Percentiles rank a stretch among this genome's conserved stretches.
phyloP scores from a whole-genome alignment of 306 rosid genomes.

The Rosa rugosa region DNA sequence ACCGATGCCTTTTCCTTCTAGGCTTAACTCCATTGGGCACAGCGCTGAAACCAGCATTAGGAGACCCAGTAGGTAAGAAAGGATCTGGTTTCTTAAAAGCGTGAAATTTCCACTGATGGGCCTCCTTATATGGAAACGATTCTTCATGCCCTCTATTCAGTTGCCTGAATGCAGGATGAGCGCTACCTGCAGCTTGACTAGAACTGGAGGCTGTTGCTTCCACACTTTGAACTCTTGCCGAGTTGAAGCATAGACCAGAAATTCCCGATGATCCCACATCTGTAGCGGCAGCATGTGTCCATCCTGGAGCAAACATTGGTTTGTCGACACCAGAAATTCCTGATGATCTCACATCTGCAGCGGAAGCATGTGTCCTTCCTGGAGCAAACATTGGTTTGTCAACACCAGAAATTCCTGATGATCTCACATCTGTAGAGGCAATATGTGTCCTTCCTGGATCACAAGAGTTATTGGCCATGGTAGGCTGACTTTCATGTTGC shows the following conservation, averaged over 20 bases:
- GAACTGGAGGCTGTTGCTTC: conserved; percentile 34
- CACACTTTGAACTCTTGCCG: conserved; percentile 26
- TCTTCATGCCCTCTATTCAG: conserved; percentile 48
- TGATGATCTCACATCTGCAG: background rate
- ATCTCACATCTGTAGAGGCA: conserved; percentile 28
- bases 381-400: conserved; percentile 12
- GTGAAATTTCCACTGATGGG: conserved; percentile 24
- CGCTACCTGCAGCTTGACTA: conserved; percentile 38
- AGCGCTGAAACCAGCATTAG: conserved; percentile 30
- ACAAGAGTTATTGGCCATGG: conserved; percentile 30
- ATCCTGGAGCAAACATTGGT: background rate
- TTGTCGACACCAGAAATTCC: background rate
- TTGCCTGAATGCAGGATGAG: conserved; percentile 31
- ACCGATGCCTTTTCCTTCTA: conserved; percentile 36
- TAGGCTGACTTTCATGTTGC: conserved; percentile 34
- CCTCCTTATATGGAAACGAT: conserved; percentile 21
- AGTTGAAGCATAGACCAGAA: conserved; percentile 21
- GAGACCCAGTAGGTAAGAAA: conserved; percentile 35
- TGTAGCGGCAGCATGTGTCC: background rate
- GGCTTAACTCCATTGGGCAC: conserved; percentile 37
- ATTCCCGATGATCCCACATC: background rate
- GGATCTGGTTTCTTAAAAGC: conserved; percentile 33
- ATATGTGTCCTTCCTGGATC: conserved; percentile 37
- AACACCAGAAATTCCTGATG: conserved; percentile 20
- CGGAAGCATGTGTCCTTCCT: background rate